phyloP scores from a whole-genome alignment of 2,329 filamentous ascomycete species.

The Verticillium klebahnii region DNA sequence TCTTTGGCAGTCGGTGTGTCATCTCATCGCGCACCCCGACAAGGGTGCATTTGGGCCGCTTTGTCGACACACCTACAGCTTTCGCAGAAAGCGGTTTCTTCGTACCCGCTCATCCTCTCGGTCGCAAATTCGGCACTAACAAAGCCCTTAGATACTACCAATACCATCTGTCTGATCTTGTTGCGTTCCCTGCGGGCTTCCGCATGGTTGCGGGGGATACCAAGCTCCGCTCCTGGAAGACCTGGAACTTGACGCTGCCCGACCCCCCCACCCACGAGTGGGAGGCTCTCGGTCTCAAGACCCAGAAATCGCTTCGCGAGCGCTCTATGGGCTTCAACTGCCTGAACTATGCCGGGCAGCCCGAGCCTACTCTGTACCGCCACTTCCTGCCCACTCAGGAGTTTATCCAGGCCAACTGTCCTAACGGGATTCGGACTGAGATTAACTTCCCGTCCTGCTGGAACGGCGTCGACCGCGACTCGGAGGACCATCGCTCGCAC shows the following conservation, averaged over 20 bases:
- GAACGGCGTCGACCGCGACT: slow-evolving; percentile 63
- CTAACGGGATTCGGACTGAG: slow-evolving; percentile 77
- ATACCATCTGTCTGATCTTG: slow-evolving; percentile 59
- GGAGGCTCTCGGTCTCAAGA: slow-evolving; percentile 56
- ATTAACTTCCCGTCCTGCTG: slow-evolving; percentile 88
- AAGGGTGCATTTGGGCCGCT: background rate
- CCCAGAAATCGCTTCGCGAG: slow-evolving; percentile 66
- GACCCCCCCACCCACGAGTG: slow-evolving; percentile 67
- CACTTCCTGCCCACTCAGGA: slow-evolving; percentile 77
- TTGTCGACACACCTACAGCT: no score
- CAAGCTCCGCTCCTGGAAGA: slow-evolving; percentile 62
- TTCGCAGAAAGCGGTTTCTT: no score
- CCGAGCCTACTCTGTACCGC: slow-evolving; percentile 74
- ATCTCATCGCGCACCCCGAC: background rate
- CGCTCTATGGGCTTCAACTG: slow-evolving; percentile 94
- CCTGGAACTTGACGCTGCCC: slow-evolving; percentile 60
- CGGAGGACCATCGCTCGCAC: slow-evolving; percentile 55
- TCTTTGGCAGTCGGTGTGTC: background rate
- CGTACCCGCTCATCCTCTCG: background rate
- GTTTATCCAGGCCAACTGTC: slow-evolving; percentile 76
- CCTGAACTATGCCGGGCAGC: slow-evolving; percentile 65
- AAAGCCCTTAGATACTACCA: slow-evolving; percentile 69
- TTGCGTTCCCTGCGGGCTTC: slow-evolving; percentile 72
- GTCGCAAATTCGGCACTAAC: background rate
- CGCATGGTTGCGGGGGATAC: slow-evolving; percentile 77